Conservation (phyloP, 2,329 filamentous ascomycete species). For the Chalaropsis ovoidea region DNA sequence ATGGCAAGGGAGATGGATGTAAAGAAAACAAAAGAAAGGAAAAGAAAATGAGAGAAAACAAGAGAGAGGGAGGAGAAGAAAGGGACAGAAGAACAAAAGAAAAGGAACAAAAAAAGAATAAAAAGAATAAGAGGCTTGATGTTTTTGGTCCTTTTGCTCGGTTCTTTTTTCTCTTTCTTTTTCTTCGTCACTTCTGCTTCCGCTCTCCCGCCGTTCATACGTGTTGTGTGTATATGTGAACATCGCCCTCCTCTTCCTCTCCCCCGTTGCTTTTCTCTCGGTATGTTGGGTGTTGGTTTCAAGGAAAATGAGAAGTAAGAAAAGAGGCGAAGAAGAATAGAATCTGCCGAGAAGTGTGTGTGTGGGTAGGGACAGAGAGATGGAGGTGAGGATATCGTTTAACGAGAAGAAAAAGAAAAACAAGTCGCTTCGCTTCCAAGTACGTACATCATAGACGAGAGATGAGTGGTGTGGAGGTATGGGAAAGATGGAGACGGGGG, state of each 20-base stretch:
- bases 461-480: background rate
- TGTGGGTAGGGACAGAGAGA: too few species aligned
- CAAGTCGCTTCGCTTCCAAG: conserved; percentile 12
- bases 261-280: too few species aligned
- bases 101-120: conserved; percentile 15
- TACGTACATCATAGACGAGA: conserved; percentile 14
- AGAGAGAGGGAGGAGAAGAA: background rate
- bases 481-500: background rate
- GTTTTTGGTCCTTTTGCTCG: too few species aligned
- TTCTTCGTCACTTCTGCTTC: too few species aligned
- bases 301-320: background rate
- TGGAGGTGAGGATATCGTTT: background rate
- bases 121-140: background rate
- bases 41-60: conserved; percentile 11
- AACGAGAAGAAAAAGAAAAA: conserved; percentile 9
- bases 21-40: conserved; percentile 11
- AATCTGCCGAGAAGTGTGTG: too few species aligned
- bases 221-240: background rate
- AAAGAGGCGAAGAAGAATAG: too few species aligned
- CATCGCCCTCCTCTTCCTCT: background rate
- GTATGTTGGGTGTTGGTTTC: background rate
- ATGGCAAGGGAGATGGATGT: conserved; percentile 16
- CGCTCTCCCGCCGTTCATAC: background rate
- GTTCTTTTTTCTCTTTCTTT: too few species aligned
- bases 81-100: background rate